Evolutionary conservation across 805 yeast genomes (phyloP), one percentile per base, ranked within the genome.

Genomic region (Candida methanosorbosa): DNA sequence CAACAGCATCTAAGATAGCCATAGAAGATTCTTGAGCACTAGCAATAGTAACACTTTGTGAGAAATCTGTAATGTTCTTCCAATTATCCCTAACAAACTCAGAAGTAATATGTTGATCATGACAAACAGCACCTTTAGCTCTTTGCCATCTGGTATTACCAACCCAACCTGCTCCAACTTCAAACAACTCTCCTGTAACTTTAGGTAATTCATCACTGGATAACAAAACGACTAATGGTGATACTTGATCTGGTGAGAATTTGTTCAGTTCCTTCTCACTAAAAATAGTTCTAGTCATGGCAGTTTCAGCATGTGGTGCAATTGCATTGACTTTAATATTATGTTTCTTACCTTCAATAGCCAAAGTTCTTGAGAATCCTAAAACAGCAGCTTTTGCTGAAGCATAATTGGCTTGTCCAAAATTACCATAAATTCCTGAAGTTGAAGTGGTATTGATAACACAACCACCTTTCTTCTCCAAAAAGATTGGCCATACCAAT

Each of bases 221-320:
- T 42, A 88, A 70, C 48, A 81, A 68, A 14, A 86, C 85, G 45
- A 86, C 75, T 42, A 88, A 67, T 38, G 98, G 98, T 1, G 97
- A 92, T 32, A 90, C 96, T 57, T 77, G 85, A 34, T 78, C 74
- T 5, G 97, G 88, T 48, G 84, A 85, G 61, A 80, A 86, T 48
- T 79, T 75, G 61, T 85, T 84, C 47, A 80, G 72, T 59, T 90
- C 94, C 41, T 75, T 77, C 32, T 78, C 80, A 32, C 76, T 72
- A 63, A 90, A 83, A 32, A 90, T 78, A 5, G 95, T 82, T 51
- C 75, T 73, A 20, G 98, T 90, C 98, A 90, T 90, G 38, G 94
- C 88, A 29, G 98, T 90, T 53, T 90, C 97, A 20, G 97, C 97
- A 57, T 90, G 96, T 35, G 98, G 98, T 19, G 98, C 97, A 56